phyloP scores from a whole-genome alignment of 2,329 filamentous ascomycete genomes.

The Alternaria triticina region DNA sequence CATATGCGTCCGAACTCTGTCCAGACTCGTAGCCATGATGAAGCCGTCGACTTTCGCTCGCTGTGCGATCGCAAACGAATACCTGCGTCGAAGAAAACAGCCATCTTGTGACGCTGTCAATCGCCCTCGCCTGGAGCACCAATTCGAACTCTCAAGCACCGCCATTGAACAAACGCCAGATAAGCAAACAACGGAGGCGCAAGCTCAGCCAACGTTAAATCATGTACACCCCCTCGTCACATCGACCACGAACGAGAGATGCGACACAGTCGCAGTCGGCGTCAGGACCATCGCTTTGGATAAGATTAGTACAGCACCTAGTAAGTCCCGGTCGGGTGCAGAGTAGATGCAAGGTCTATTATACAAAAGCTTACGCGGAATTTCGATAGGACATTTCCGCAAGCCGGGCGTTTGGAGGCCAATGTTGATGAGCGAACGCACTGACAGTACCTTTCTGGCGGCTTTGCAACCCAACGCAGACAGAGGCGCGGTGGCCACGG shows the following conservation, averaged over 20 bases:
- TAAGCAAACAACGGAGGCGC: neutral
- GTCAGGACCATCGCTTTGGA: neutral
- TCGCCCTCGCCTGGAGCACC: neutral
- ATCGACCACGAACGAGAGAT: neutral
- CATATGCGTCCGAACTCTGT: constrained; percentile 4
- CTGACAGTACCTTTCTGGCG: constrained; percentile 5
- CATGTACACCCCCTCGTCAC: neutral
- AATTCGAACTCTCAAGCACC: constrained; percentile 2
- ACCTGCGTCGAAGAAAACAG: constrained; percentile 15
- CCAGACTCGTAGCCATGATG: constrained; percentile 16
- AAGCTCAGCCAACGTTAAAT: neutral
- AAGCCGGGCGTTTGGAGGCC: constrained; percentile 5
- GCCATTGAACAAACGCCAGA: neutral
- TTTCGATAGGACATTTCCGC: neutral
- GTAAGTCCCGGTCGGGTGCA: neutral
- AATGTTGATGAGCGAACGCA: neutral
- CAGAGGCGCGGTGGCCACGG: neutral
- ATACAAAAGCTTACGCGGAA: neutral
- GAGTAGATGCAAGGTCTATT: neutral
- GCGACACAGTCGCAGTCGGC: neutral
- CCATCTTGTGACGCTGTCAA: neutral
- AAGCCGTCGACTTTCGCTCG: constrained; percentile 15
- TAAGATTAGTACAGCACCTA: neutral
- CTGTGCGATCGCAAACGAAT: constrained; percentile 17
- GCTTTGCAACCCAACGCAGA: constrained; percentile 8